Evolutionary conservation across 2,329 filamentous ascomycete genomes (phyloP), one percentile per base, ranked within the genome.

Genomic region (Incumbomyces lentus): DNA sequence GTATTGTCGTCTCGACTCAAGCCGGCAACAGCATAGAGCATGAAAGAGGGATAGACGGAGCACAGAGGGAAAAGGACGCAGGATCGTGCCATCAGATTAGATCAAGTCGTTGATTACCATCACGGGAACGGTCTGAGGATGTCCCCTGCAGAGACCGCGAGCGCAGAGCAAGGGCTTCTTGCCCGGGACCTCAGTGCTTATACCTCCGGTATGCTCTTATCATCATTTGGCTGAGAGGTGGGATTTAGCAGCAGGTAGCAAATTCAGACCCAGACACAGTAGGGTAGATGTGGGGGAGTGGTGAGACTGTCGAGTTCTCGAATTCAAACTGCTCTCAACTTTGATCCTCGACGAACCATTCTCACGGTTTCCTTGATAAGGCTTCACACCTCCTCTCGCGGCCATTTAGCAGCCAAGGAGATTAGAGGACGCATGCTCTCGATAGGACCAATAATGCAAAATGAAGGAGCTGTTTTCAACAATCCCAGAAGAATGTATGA

Each of bases 21-120:
- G 10, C 46, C 41, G 29, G 49, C 36, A 38, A 35, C 41, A 44
- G 39, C 38, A 26, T 47, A 26, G 26, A 42, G 42, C 40, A 35
- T 18, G 8, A 39, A 26, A 26, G 4, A 5, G 22, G 22, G 22
- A 26, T 26, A 26, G 22, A 26, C 22, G 8, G 22, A 8, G 22
- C 22, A 26, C 8, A 26, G 22, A 40, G 38, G 19, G 42, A 42
- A 40, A 13, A 46, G n/a, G 37, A 40, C 16, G 22, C 29, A 16
- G 22, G 34, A 46, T 8, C 18, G 26, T 35, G 57, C 58, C 59
- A 56, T 76, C 74, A 74, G 74, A 77, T 76, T 76, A 77, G 74
- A 78, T 77, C 74, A 78, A 78, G 74, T 76, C 64, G 70, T 70
- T 64, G 66, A 48, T 51, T 48, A 57, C 72, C 68, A 55, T 72